These are phyloP conservation scores for Calonectria honghensis DNA, from an alignment of 2,329 filamentous ascomycete species.

Conservation along the genomic window DNA sequence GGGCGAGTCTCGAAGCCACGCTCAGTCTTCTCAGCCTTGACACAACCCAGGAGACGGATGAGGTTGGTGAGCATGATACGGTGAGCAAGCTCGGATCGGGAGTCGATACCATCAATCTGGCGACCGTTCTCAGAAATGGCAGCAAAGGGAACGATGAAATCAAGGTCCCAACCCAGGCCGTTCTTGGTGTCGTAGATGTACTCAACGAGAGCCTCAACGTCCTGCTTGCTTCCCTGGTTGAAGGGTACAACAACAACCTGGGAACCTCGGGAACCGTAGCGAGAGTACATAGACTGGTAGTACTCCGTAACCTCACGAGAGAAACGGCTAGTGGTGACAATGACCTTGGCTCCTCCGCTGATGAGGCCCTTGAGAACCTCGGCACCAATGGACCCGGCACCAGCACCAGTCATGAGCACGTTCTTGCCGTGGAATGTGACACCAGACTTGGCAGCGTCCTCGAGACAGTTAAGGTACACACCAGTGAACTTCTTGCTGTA, in stretches of 20 bases:
- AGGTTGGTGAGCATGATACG: slow-evolving; percentile 99
- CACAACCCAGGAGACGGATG: slow-evolving; percentile 89
- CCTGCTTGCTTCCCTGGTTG: slow-evolving; percentile 99
- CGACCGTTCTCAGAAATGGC: slow-evolving; percentile 98
- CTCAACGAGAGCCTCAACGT: slow-evolving; percentile 93
- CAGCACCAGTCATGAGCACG: slow-evolving; percentile 97
- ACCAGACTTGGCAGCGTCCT: slow-evolving; percentile 89
- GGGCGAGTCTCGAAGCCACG: slow-evolving; percentile 95
- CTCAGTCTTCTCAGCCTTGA: slow-evolving; percentile 93
- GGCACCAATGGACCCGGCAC: slow-evolving; percentile 97
- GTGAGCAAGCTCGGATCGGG: slow-evolving; percentile 97
- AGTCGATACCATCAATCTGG: slow-evolving; percentile 97
- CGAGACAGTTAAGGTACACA: slow-evolving; percentile 92
- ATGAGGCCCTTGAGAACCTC: slow-evolving; percentile 97
- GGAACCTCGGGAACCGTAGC: slow-evolving; percentile 93
- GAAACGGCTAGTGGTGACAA: slow-evolving; percentile 97
- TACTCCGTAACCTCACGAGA: slow-evolving; percentile 99
- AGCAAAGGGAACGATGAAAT: slow-evolving; percentile 96
- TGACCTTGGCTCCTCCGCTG: slow-evolving; percentile 95
- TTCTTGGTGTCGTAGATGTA: slow-evolving; percentile 99
- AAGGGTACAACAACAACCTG: slow-evolving; percentile 99
- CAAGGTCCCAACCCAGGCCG: slow-evolving; percentile 97
- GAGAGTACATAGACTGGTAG: slow-evolving; percentile 98
- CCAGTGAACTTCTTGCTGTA: slow-evolving; percentile 99
- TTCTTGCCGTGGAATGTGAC: slow-evolving; percentile 97